Base-by-base conservation (phyloP, 495 filamentous ascomycete genomes). In the Neurospora sp. region DNA sequence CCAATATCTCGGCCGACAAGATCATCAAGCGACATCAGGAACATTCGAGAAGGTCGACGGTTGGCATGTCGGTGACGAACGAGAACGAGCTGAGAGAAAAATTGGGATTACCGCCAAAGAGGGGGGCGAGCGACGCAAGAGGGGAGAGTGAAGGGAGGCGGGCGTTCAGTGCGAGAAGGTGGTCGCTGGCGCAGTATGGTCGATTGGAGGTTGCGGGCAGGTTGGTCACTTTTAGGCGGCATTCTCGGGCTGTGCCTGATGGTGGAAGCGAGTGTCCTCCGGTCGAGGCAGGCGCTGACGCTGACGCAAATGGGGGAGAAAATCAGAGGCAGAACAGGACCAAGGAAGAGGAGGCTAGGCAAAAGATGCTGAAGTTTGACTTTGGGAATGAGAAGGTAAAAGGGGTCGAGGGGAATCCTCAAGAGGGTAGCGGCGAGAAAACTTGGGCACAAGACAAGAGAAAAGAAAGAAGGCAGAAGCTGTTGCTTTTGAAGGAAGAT, bases 21-120 rank as follows among this genome's bases (percentile, higher is more conserved):
- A 83, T 94, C 40, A 82, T 94, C 71, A 87, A 86, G 75, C 86
- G 83, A 40, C 92, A 92, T 75, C 82, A 90, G 39, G 84, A 90
- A 41, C 84, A 86, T 20, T 84, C 83, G 39, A 86, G 91, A 68
- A 82, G 84, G 72, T 79, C 85, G 18, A 91, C 89, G 0, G 80
- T 91, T 39, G 80, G 85, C 16, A 85, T 86, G 5, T 85, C 88
- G 7, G 81, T 90, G 5, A 85, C 85, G 6, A 84, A 74, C 53
- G 80, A 85, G 70, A 76, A 77, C 2, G 84, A 86, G 74, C 75
- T 85, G n/a, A 75, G 83, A 59, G 79, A 81, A 39, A 74, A 81
- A 9, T 73, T 85, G 39, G 82, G 82, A n/a, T 72, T 85, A 42
- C 83, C 82, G 31, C 82, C 78, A 4, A 70, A 74, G 1, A 73